Evolutionary conservation across 2,329 filamentous ascomycete genomes (phyloP).

Genomic region (Chrysoporthe austroafricana): DNA sequence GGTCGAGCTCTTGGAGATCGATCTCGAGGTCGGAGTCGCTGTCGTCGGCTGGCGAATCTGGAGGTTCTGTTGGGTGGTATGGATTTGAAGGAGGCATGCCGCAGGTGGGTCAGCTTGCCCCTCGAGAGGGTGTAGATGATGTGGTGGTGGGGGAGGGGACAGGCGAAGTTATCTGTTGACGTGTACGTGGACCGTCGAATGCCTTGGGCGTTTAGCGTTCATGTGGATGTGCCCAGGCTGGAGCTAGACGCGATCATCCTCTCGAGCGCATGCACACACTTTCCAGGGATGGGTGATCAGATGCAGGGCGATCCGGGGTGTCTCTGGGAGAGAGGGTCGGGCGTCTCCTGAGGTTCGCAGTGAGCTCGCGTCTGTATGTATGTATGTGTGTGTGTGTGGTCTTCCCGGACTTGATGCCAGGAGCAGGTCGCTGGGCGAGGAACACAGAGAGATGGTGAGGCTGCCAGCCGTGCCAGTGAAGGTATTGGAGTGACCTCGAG

Average conservation of each 20-base stretch:
- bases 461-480: background rate
- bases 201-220: conserved; percentile 26
- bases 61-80: conserved; percentile 61
- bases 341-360: background rate
- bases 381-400: background rate
- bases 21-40: conserved; percentile 80
- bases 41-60: conserved; percentile 68
- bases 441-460: background rate
- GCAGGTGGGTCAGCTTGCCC: conserved; percentile 35
- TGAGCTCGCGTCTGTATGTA: background rate
- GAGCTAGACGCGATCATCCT: conserved; percentile 28
- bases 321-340: background rate
- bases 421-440: background rate
- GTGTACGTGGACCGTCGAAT: conserved; percentile 21
- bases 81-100: conserved; percentile 59
- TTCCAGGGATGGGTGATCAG: conserved; percentile 15
- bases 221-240: conserved; percentile 28
- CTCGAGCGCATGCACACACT: conserved; percentile 17
- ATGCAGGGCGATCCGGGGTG: conserved; percentile 25
- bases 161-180: conserved; percentile 19
- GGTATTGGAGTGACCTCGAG: background rate
- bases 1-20: conserved; percentile 80
- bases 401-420: background rate
- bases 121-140: conserved; percentile 23
- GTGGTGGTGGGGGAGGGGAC: conserved; percentile 20